phyloP scores from a whole-genome alignment of 805 yeast species.

The Saccharomycopsis fodiens region DNA sequence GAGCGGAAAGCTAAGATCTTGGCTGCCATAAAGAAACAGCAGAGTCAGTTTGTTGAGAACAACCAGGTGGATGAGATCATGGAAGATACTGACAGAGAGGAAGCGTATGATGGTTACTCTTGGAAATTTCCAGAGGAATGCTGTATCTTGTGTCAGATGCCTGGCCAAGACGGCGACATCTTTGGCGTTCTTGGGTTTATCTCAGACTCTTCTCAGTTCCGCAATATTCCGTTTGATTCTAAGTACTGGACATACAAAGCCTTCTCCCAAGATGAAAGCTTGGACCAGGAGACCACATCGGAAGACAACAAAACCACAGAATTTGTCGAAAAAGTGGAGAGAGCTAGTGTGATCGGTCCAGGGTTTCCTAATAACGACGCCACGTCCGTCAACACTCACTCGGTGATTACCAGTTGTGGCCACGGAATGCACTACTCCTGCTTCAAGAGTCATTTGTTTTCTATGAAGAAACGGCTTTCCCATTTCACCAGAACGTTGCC shows the following conservation, averaged over 20 bases:
- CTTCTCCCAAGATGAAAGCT: constrained; percentile 37
- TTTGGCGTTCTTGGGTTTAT: constrained; percentile 70
- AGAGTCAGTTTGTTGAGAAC: constrained; percentile 60
- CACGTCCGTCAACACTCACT: constrained; percentile 32
- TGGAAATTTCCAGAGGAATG: constrained; percentile 71
- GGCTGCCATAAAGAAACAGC: constrained; percentile 77
- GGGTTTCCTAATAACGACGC: constrained; percentile 47
- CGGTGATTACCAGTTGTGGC: constrained; percentile 72
- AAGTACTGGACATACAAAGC: constrained; percentile 59
- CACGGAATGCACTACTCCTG: constrained; percentile 90
- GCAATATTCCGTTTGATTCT: constrained; percentile 57
- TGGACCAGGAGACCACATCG: constrained; percentile 27
- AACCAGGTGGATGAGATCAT: constrained; percentile 29
- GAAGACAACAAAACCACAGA: not conserved
- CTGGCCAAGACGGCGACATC: constrained; percentile 50
- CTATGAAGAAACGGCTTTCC: constrained; percentile 47
- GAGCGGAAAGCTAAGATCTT: constrained; percentile 62
- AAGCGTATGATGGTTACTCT: constrained; percentile 27
- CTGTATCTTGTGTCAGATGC: constrained; percentile 79
- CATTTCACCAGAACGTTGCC: constrained; percentile 82
- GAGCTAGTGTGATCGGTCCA: constrained; percentile 52
- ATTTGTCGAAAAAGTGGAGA: constrained; percentile 32
- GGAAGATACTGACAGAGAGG: constrained; percentile 36
- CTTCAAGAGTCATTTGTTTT: constrained; percentile 52
- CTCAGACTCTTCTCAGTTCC: constrained; percentile 48